Conservation (phyloP, 768 basidiomycete genomes). For the Steccherinum ochraceum region DNA sequence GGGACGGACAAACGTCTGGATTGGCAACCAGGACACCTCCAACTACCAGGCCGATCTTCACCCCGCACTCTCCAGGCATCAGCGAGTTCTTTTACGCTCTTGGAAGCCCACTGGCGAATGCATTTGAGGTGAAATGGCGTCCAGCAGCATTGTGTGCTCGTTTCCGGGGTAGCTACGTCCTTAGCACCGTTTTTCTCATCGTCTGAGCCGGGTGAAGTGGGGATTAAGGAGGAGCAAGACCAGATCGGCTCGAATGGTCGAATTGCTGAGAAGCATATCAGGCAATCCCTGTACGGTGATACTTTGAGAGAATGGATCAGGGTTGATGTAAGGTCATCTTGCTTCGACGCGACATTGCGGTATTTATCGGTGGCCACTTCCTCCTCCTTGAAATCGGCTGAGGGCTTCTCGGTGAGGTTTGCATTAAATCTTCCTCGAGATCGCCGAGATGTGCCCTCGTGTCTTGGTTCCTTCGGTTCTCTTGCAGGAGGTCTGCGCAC, state of each 20-base stretch:
- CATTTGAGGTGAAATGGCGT: slow-evolving; percentile 89
- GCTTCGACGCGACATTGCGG: slow-evolving; percentile 5
- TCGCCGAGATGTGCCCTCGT: neutral
- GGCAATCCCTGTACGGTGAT: slow-evolving; percentile 71
- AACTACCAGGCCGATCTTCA: slow-evolving; percentile 65
- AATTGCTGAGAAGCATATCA: slow-evolving; percentile 79
- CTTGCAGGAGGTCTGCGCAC: neutral
- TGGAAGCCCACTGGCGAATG: slow-evolving; percentile 81
- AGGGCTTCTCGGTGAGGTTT: neutral
- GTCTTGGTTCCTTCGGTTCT: neutral
- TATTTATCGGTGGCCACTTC: neutral
- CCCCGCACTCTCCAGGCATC: slow-evolving; percentile 73
- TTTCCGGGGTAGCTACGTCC: neutral
- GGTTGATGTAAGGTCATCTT: slow-evolving; percentile 70
- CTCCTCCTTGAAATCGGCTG: neutral
- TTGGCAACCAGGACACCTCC: slow-evolving; percentile 95
- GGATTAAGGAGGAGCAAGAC: slow-evolving; percentile 75
- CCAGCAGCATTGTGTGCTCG: slow-evolving; percentile 68
- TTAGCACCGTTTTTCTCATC: slow-evolving; percentile 14
- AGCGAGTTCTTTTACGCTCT: slow-evolving; percentile 66
- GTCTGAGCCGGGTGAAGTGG: slow-evolving; percentile 25
- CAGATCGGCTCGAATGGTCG: slow-evolving; percentile 77
- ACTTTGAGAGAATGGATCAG: slow-evolving; percentile 61
- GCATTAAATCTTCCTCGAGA: neutral
- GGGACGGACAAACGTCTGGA: slow-evolving; percentile 65